A percentile compares a stretch with the other conserved stretches of the same genome.
Evolutionary conservation across 768 basidiomycete genomes (phyloP).

Genomic region (Tephrocybe sp.): DNA sequence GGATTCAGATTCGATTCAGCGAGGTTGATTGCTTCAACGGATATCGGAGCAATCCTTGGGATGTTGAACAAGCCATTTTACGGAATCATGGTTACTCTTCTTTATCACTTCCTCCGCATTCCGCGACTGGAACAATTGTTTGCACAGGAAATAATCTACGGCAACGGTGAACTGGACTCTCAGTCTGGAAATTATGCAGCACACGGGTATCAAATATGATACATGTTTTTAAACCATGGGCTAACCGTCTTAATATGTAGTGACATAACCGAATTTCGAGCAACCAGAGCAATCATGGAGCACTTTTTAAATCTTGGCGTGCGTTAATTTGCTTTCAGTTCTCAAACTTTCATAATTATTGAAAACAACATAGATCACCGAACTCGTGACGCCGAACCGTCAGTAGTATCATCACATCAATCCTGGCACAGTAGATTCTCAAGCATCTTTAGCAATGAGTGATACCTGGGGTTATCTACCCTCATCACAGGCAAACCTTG

Average conservation of each 20-base stretch:
- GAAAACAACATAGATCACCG: slow-evolving; percentile 14
- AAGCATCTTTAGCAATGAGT: slow-evolving; percentile 15
- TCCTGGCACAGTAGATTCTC: not conserved
- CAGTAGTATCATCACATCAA: not conserved
- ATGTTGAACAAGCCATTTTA: slow-evolving; percentile 7
- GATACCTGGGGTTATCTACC: slow-evolving; percentile 19
- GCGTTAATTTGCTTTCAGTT: not conserved
- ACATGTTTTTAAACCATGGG: not conserved
- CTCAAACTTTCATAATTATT: not conserved
- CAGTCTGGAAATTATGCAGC: slow-evolving; percentile 1
- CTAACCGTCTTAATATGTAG: not conserved
- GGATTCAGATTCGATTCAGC: slow-evolving; percentile 16
- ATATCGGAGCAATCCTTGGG: slow-evolving; percentile 4
- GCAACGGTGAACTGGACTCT: slow-evolving; percentile 13
- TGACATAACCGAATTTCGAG: slow-evolving; percentile 21
- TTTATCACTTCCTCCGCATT: no score
- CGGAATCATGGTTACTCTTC: slow-evolving; percentile 10
- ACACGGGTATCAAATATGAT: not conserved
- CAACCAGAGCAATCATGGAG: slow-evolving; percentile 8
- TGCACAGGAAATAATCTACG: slow-evolving; percentile 21
- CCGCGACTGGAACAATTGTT: no score
- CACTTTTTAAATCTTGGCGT: slow-evolving; percentile 17
- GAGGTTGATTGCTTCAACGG: slow-evolving; percentile 5
- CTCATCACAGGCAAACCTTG: slow-evolving; percentile 14
- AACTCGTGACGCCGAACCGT: slow-evolving; percentile 19